Evolutionary conservation across 2,329 filamentous ascomycete genomes (phyloP), one percentile per base, ranked within the genome.

Genomic region (Sporothrix globosa): DNA sequence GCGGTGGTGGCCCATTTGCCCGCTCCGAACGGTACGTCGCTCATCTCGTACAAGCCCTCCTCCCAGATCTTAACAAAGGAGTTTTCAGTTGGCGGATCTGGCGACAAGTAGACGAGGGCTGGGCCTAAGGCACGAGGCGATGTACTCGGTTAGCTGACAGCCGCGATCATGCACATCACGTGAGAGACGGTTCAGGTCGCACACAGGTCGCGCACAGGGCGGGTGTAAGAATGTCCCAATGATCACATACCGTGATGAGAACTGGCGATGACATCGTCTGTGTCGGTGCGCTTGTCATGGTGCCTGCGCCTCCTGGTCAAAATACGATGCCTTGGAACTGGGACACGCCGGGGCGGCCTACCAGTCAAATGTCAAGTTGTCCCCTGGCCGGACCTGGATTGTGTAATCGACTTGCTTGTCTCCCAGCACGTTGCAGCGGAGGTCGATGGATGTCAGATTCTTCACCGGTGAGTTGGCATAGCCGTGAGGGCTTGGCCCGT

Each of bases 21-120:
- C 1, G 78, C 74, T 13, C 76, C 73, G 4, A 79, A 78, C 5
- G 77, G 77, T 13, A 77, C 74, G 1, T 54, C 54, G 46, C 75
- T 73, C 56, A 72, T 74, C 70, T 79, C 76, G 48, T 78, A 80
- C 21, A 78, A 74, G 2, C 80, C 80, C 69, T 79, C 75, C 54
- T 81, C 76, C 77, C 77, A 81, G 52, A 81, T 75, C 73, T 81
- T 81, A 70, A 81, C 78, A 61, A 81, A 81, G 2, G 77, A 79
- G 68, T 79, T 76, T 24, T 79, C 76, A 0, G 75, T 60, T 21
- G 76, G 76, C 34, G 80, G 80, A 61, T 81, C 79, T 5, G 80
- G 80, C 0, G 79, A 79, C 61, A 82, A 77, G 69, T 82, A 82
- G 9, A 80, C 76, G n/a, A 82, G 73, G 1, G 77, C 78, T 3